These are phyloP conservation scores for Ceratocystis harringtonii DNA, from an alignment of 2,329 filamentous ascomycete species.

Conservation along the genomic window DNA sequence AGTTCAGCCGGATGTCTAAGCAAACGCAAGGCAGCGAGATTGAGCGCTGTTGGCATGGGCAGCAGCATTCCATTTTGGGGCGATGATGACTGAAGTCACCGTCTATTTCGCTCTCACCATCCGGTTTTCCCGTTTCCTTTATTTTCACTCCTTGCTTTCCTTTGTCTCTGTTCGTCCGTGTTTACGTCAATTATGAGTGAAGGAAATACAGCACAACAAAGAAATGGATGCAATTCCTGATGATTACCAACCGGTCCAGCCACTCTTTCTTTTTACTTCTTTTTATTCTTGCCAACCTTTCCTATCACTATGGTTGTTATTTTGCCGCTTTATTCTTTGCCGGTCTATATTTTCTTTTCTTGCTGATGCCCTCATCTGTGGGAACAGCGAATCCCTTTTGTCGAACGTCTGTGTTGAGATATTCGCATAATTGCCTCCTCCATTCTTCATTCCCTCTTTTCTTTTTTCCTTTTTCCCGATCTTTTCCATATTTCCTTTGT, in stretches of 20 bases:
- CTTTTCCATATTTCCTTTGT: slow-evolving; percentile 1
- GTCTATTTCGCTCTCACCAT: too few species aligned
- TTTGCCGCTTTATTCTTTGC: not conserved
- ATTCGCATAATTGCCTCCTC: not conserved
- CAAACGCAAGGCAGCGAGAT: slow-evolving; percentile 27
- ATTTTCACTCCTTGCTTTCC: not conserved
- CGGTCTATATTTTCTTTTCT: not conserved
- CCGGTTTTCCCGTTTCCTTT: not conserved
- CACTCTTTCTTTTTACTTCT: not conserved
- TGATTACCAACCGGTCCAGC: not conserved
- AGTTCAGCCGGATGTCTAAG: slow-evolving; percentile 21
- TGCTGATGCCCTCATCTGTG: not conserved
- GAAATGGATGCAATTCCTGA: not conserved
- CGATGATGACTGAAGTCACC: slow-evolving; percentile 26
- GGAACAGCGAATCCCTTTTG: not conserved
- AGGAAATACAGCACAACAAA: slow-evolving; percentile 1
- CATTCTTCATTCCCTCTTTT: too few species aligned
- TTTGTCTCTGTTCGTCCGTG: not conserved
- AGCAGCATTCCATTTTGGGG: slow-evolving; percentile 28
- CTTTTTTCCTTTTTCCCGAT: not conserved
- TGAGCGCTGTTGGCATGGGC: slow-evolving; percentile 28
- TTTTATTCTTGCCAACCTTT: not conserved
- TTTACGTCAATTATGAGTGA: slow-evolving; percentile 7
- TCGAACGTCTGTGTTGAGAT: not conserved
- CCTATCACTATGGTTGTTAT: not conserved